These are phyloP conservation scores for Aspergillus bombycis DNA, from an alignment of 2,329 filamentous ascomycete genomes.

Conservation along the genomic window DNA sequence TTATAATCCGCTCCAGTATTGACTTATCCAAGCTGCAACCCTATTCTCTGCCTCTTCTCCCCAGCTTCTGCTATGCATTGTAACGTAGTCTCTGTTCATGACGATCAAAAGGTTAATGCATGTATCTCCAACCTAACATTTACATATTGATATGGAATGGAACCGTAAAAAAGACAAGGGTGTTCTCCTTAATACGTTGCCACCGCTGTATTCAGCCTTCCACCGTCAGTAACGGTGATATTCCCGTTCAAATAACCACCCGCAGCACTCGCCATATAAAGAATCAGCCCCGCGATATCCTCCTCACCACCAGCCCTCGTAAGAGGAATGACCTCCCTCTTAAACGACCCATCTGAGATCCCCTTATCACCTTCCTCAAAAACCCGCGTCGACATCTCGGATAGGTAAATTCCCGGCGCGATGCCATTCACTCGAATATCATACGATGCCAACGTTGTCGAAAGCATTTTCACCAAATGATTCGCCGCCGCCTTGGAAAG, in stretches of 20 bases:
- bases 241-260: constrained; percentile 69
- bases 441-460: constrained; percentile 44
- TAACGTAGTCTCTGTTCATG: background rate
- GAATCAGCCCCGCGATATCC: constrained; percentile 66
- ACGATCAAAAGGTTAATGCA: background rate
- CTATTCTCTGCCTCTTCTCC: background rate
- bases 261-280: constrained; percentile 67
- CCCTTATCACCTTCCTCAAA: constrained; percentile 46
- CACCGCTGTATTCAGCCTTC: constrained; percentile 60
- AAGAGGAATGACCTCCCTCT: constrained; percentile 57
- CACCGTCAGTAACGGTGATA: constrained; percentile 66
- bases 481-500: constrained; percentile 52
- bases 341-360: constrained; percentile 43
- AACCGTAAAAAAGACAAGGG: background rate
- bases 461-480: constrained; percentile 54
- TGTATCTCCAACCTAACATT: background rate
- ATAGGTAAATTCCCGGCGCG: constrained; percentile 60
- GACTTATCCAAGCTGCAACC: background rate
- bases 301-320: constrained; percentile 62
- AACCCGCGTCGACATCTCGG: constrained; percentile 60
- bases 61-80: background rate
- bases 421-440: constrained; percentile 55
- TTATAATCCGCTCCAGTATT: background rate
- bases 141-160: background rate
- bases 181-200: constrained; percentile 51